Base-by-base conservation (phyloP, 768 basidiomycete genomes). In the Gyrodon lividus region DNA sequence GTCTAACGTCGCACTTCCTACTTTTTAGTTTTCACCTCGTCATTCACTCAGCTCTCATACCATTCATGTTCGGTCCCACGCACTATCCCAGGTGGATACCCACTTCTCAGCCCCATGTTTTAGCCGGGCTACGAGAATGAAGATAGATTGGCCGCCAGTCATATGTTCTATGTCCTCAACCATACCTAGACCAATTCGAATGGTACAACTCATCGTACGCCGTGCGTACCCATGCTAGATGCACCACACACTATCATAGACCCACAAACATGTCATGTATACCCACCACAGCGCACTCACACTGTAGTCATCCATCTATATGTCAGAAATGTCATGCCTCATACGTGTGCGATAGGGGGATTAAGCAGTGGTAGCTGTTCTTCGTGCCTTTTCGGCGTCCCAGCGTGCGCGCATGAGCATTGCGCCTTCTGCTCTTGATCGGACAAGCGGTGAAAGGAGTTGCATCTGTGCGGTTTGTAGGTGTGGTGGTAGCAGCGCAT, bases 391-490 rank as follows among this genome's bases (percentile, higher is more conserved):
- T 63, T 89, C 86, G 39, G 79, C 80, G 20, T 83, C 81, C 91
- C 90, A 92, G 37, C 87, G 80, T 20, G 86, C 80, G 48, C 80
- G 80, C 75, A 92, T 84, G 44, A 87, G 70, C 54, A 78, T 76
- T 43, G 82, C 75, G 13, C 90, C 89, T 61, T 90, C 86, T 23
- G 77, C 72, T 65, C 80, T 80, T 38, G 88, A 81, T 33, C 80
- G 81, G 33, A 89, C 69, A 1, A 81, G 68, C 9, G 86, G 77
- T 3, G 79, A 64, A 19, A 80, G 65, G 30, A 85, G 66, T 54
- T 84, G 85, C 59, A 81, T 64, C 42, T 82, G 82, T 8, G 80
- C 80, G 2, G 86, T 84, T 66, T 88, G 78, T 40, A 84, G 62
- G 51, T 85, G 79, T 42, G 83, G 76, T 22, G 82, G 77, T 23